Percentiles rank a stretch among this genome's conserved stretches.
phyloP scores from a whole-genome alignment of 768 basidiomycete genomes.

The Phlebiopsis gigantea region DNA sequence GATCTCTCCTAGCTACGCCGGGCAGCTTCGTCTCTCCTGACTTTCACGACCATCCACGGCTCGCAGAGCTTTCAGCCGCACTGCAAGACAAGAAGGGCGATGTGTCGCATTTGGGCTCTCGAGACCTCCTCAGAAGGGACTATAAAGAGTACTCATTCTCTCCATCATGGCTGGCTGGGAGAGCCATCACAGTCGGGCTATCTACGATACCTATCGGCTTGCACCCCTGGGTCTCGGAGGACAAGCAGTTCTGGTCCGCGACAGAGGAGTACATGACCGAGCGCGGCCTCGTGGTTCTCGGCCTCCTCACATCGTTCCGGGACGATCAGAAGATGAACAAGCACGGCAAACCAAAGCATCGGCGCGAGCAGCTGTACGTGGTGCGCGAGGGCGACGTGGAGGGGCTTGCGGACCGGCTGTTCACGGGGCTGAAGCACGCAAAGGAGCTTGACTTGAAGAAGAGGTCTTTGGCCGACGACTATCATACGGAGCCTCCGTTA shows the following conservation, averaged over 20 bases:
- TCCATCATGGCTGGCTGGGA: conserved; percentile 36
- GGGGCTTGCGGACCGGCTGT: conserved; percentile 44
- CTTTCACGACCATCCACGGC: conserved; percentile 34
- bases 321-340: conserved; percentile 36
- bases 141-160: conserved; percentile 80
- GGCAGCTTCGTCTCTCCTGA: conserved; percentile 19
- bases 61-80: conserved; percentile 43
- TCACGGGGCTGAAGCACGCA: conserved; percentile 53
- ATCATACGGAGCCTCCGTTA: conserved; percentile 25
- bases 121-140: conserved; percentile 87
- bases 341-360: conserved; percentile 49
- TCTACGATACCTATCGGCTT: conserved; percentile 77
- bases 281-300: conserved; percentile 60
- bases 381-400: conserved; percentile 36
- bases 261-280: conserved; percentile 60
- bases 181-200: conserved; percentile 61
- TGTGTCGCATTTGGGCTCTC: conserved; percentile 51
- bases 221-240: conserved; percentile 46
- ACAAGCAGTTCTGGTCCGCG: conserved; percentile 34
- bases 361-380: conserved; percentile 65
- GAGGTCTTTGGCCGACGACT: conserved; percentile 22
- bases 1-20: conserved; percentile 36
- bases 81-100: conserved; percentile 60
- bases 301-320: conserved; percentile 74
- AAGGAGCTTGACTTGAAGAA: conserved; percentile 48